Evolutionary conservation across 2,329 filamentous ascomycete species (phyloP), one percentile per base, ranked within the genome.

Genomic region (Mycosphaerella sp.): DNA sequence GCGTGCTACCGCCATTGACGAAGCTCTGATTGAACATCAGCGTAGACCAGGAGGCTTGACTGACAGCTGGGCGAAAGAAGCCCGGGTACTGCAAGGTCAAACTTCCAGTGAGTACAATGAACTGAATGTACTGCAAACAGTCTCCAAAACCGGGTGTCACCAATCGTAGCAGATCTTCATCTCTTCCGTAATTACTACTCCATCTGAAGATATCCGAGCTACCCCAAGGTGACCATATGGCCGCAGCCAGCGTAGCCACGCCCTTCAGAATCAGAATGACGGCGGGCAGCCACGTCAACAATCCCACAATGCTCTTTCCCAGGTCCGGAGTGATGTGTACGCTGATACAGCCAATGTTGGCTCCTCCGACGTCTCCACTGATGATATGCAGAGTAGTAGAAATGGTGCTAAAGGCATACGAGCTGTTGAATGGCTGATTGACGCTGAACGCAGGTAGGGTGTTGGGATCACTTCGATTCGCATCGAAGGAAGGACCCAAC

Each of bases 81-180:
- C 93, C 93, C 0, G 93, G 93, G 64, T 97, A 98, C 59, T 85
- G 82, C 57, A 98, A 75, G 6, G 85, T 89, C 52, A 98, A 75
- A 34, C 85, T 84, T n/a, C 91, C 91, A 0, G 89, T 93, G 52
- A 98, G 73, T 17, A 87, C 84, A 49, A 93, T 78, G 62, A 95
- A 98, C 66, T 98, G 93, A 14, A 98, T 87, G 68, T 98, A 97
- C 70, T 97, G 90, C 49, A 98, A 76, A 64, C 93, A 98, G 66
- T 98, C 93, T 6, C 89, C 89, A 66, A 98, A 97, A 0, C 93
- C 93, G 4, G 93, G 93, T 0, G 93, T 98, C 30, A 98, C 89
- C 42, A 98, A 76, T 49, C 93, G 84, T 48, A 98, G 76, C 59
- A 96, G 75, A 71, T 98, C 93, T 55, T 88, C 87, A 62, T 98